Conservation (phyloP, 257 asterid species). For the Ehretia macrophylla region DNA sequence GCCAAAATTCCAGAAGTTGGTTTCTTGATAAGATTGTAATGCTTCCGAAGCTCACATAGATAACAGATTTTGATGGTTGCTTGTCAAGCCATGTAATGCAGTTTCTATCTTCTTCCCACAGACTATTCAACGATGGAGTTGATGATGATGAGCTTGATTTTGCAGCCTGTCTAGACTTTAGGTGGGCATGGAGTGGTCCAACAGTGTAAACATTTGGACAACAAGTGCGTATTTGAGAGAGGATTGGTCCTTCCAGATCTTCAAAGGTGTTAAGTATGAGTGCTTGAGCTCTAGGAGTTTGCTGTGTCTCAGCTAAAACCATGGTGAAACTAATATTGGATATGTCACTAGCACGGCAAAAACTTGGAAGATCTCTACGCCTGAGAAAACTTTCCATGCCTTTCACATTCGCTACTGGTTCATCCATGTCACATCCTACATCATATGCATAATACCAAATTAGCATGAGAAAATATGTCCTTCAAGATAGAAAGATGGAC, state of each 20-base stretch:
- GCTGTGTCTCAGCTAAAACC: conserved; percentile 26
- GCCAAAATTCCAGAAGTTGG: conserved; percentile 30
- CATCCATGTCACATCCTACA: conserved; percentile 50
- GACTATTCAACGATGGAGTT: too few relatives aligned
- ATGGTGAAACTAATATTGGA: conserved; percentile 22
- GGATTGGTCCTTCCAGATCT: conserved; percentile 27
- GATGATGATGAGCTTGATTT: background rate
- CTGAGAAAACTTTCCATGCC: conserved; percentile 62
- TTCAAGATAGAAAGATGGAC: too few relatives aligned
- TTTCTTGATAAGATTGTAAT: conserved; percentile 11
- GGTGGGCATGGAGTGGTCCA: conserved; percentile 28
- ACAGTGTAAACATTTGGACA: conserved; percentile 23
- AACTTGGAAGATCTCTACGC: conserved; percentile 62
- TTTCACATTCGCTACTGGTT: conserved; percentile 38
- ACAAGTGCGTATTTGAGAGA: conserved; percentile 19
- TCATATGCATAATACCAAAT: background rate
- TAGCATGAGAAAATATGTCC: background rate
- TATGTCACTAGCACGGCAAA: conserved; percentile 34
- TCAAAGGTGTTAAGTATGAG: conserved; percentile 33
- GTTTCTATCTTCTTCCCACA: conserved; percentile 18
- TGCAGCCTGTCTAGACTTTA: conserved; percentile 14
- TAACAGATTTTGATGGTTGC: conserved; percentile 24
- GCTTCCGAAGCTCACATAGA: conserved; percentile 32
- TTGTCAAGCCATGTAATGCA: conserved; percentile 28
- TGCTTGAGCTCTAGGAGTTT: conserved; percentile 42